Evolutionary conservation across 768 basidiomycete genomes (phyloP), one percentile per base, ranked within the genome.

Genomic region (Leucocoprinus birnbaumii): DNA sequence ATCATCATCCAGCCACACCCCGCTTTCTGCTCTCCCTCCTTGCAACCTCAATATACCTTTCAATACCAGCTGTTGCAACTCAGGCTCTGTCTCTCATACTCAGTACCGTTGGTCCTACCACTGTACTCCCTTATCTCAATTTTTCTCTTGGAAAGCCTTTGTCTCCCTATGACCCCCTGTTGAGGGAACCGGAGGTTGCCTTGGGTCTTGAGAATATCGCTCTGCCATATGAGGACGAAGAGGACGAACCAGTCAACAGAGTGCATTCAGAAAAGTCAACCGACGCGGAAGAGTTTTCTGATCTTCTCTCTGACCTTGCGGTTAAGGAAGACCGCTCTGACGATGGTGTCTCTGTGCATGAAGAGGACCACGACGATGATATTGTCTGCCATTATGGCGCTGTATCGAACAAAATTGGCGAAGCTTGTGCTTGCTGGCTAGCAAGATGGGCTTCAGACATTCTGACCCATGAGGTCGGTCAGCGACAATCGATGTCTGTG

Each of bases 331-430:
- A 58, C 26, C 38, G 47, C 4, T 62, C 63, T 13, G 58, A 62
- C 21, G 62, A 59, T 1, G 56, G 48, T 11, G 21, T 19, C 13
- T 58, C 61, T n/a, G 59, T 63, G 3, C 56, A 51, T 16, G 63
- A 60, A 21, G 35, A 31, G 8, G 59, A 66, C 19, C 60, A 45
- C 27, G 58, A 56, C 35, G 58, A 44, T 38, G 65, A 65, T 13
- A 76, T 79, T 1, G 72, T 72, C 34, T 89, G 85, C 61, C 79
- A 85, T 64, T 96, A 97, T 63, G 94, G 94, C n/a, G 78, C 83
- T n/a, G 77, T 94, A 9, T 89, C 89, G 0, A 84, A 93, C 69
- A 95, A 92, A 72, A 91, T 97, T 53, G 94, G 94, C 11, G 93
- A 96, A 69, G 87, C 91, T 0, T 87, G 87, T 61, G 81, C 82